Percentiles rank a stretch among this genome's conserved stretches.
Conservation (phyloP, 164 flowering plant genomes). For the Tetrastigma voinierianum region DNA sequence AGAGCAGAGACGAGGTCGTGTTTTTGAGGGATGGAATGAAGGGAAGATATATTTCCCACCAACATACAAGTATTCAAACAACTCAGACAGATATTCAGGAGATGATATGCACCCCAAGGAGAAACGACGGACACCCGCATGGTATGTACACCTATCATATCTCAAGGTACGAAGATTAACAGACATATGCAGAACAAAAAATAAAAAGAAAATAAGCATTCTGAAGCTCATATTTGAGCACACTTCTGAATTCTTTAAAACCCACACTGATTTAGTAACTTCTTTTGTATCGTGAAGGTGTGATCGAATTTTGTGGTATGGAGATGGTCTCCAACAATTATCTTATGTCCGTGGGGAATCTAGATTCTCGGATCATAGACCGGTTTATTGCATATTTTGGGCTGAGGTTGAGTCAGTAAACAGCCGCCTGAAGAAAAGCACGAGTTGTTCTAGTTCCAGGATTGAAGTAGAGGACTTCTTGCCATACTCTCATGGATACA, state of each 20-base stretch:
- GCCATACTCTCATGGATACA: conserved; percentile 71
- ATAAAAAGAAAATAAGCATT: neutral
- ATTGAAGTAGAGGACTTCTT: conserved; percentile 71
- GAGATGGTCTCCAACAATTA: conserved; percentile 70
- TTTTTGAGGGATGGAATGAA: conserved; percentile 80
- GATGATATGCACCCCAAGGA: conserved; percentile 84
- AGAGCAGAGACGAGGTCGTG: conserved; percentile 75
- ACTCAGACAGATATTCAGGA: conserved; percentile 94
- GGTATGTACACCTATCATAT: conserved; percentile 53
- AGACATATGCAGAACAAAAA: neutral
- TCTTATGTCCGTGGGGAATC: conserved; percentile 82
- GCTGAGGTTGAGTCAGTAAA: conserved; percentile 69
- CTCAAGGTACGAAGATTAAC: neutral
- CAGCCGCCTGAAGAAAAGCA: conserved; percentile 45
- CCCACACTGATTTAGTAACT: neutral
- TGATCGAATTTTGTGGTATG: conserved; percentile 75
- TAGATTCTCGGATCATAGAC: conserved; percentile 76
- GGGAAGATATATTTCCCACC: conserved; percentile 91
- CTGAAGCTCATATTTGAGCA: neutral
- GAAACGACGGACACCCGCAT: conserved; percentile 94
- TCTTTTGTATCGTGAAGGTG: conserved; percentile 48
- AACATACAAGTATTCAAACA: conserved; percentile 88
- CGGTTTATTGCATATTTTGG: conserved; percentile 63
- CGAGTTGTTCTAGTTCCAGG: conserved; percentile 63
- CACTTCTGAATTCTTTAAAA: neutral